Evolutionary conservation across 1,284 basidiomycete species (phyloP).

Genomic region (Cryptococcus depauperatus): DNA sequence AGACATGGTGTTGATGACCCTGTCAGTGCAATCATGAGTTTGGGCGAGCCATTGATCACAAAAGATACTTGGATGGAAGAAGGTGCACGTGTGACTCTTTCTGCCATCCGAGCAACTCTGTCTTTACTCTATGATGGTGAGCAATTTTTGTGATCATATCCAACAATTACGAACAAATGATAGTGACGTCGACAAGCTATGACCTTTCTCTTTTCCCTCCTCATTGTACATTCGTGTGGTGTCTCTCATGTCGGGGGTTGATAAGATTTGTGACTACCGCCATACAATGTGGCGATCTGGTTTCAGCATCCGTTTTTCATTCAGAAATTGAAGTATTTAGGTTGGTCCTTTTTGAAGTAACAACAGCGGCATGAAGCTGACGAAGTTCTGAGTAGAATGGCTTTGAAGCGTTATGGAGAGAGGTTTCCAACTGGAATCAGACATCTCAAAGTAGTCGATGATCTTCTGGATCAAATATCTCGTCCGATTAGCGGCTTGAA

Average conservation of each 20-base stretch:
- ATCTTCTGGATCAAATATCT: conserved; percentile 10
- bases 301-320: conserved; percentile 28
- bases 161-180: background rate
- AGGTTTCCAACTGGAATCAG: conserved; percentile 27
- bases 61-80: conserved; percentile 32
- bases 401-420: conserved; percentile 23
- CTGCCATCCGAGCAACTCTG: conserved; percentile 35
- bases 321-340: conserved; percentile 35
- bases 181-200: conserved; percentile 34
- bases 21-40: conserved; percentile 22
- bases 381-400: conserved; percentile 10
- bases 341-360: conserved; percentile 12
- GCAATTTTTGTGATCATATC: conserved; percentile 2
- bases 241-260: conserved; percentile 21
- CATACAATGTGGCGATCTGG: conserved; percentile 16
- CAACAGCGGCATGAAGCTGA: background rate
- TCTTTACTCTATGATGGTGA: conserved; percentile 38
- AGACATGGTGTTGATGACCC: conserved; percentile 1
- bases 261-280: conserved; percentile 34
- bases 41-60: conserved; percentile 35
- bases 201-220: conserved; percentile 33
- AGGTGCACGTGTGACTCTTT: conserved; percentile 28
- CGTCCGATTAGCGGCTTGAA: too few species aligned
- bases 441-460: conserved; percentile 29
- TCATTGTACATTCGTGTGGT: conserved; percentile 23